Conservation (phyloP, 345 rosid genomes). For the Durio zibethinus region DNA sequence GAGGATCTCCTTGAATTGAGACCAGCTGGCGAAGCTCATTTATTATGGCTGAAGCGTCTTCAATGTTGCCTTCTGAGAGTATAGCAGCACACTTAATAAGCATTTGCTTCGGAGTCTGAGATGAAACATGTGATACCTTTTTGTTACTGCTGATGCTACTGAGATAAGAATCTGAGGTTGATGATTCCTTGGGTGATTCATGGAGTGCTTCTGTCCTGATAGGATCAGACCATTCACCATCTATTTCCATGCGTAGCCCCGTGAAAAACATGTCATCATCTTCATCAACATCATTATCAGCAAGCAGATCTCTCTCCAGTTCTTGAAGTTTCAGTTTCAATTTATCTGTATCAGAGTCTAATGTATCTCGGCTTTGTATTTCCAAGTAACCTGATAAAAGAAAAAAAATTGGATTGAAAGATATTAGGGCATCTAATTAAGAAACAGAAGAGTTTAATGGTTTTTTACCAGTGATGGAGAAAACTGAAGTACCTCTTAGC, state of each 20-base stretch:
- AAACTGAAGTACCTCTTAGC: conserved; percentile 44
- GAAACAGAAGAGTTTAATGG: conserved; percentile 34
- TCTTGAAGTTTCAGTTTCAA: conserved; percentile 81
- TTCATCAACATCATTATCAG: conserved; percentile 45
- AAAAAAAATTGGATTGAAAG: conserved; percentile 36
- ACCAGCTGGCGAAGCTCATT: conserved; percentile 72
- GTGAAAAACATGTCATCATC: conserved; percentile 44
- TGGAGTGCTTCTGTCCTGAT: conserved; percentile 43
- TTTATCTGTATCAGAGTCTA: conserved; percentile 50
- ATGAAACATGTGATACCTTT: conserved; percentile 55
- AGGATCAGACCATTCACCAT: conserved; percentile 71
- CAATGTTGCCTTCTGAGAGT: conserved; percentile 59
- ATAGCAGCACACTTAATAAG: conserved; percentile 74
- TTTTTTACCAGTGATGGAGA: conserved; percentile 37
- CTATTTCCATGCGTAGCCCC: conserved; percentile 74
- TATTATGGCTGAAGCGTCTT: conserved; percentile 61
- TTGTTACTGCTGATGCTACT: conserved; percentile 57
- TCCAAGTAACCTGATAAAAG: conserved; percentile 40
- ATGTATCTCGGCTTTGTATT: conserved; percentile 43
- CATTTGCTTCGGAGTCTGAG: conserved; percentile 60
- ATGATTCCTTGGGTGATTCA: conserved; percentile 80
- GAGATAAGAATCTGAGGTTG: conserved; percentile 70
- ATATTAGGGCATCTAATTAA: conserved; percentile 23
- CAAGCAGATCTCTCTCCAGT: conserved; percentile 78
- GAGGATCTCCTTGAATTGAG: conserved; percentile 92